Conservation (phyloP, 2,329 filamentous ascomycete genomes). For the Cyclaneusma minus region DNA sequence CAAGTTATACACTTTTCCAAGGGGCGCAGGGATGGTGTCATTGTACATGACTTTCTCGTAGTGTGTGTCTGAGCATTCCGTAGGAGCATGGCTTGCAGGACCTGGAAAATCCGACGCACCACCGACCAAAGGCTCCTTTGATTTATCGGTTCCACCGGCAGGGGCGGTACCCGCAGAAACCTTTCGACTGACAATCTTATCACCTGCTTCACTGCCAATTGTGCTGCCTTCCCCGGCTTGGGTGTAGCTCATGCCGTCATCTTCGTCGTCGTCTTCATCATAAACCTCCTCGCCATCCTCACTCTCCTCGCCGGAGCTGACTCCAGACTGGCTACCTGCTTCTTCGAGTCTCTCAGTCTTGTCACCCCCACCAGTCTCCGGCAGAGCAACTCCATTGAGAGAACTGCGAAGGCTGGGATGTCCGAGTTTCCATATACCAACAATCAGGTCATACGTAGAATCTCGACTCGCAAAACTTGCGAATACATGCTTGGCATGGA, state of each 20-base stretch:
- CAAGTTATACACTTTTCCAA: slow-evolving; percentile 81
- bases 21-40: slow-evolving; percentile 69
- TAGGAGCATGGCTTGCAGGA: slow-evolving; percentile 64
- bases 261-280: slow-evolving; percentile 64
- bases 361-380: slow-evolving; percentile 66
- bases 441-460: slow-evolving; percentile 89
- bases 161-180: slow-evolving; percentile 26
- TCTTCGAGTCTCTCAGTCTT: slow-evolving; percentile 72
- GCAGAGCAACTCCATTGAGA: slow-evolving; percentile 72
- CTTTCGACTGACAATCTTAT: slow-evolving; percentile 55
- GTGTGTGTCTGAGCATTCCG: slow-evolving; percentile 68
- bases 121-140: slow-evolving; percentile 28
- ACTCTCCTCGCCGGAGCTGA: slow-evolving; percentile 38
- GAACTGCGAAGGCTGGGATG: slow-evolving; percentile 87
- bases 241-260: slow-evolving; percentile 42
- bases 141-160: slow-evolving; percentile 34
- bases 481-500: slow-evolving; percentile 91
- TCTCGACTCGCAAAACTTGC: slow-evolving; percentile 90
- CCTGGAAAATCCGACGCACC: slow-evolving; percentile 61
- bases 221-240: slow-evolving; percentile 30
- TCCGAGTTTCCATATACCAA: slow-evolving; percentile 96
- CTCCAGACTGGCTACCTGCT: slow-evolving; percentile 31
- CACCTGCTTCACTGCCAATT: slow-evolving; percentile 26
- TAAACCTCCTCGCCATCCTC: slow-evolving; percentile 64
- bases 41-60: slow-evolving; percentile 79